Conservation (phyloP, 2,329 filamentous ascomycete species). For the Alternaria gansuensis region DNA sequence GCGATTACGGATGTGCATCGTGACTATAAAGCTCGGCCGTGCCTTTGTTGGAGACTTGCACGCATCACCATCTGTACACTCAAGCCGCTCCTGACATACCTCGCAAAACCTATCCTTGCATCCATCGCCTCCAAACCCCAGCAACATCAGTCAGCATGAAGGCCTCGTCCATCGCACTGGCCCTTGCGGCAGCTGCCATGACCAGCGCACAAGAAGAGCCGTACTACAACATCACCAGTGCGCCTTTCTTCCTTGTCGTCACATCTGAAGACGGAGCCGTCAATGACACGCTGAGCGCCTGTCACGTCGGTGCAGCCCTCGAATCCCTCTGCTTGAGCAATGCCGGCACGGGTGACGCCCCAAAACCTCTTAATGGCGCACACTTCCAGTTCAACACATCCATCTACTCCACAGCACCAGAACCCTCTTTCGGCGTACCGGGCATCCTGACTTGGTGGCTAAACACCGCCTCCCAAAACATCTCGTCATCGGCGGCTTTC, state of each 20-base stretch:
- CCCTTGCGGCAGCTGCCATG: conserved; percentile 37
- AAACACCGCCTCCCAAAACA: conserved; percentile 1
- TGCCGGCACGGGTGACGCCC: conserved; percentile 30
- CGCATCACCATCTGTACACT: conserved; percentile 10
- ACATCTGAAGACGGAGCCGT: conserved; percentile 51
- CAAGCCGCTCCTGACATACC: not conserved
- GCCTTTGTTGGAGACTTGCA: not conserved
- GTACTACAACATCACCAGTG: conserved; percentile 51
- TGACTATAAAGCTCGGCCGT: conserved; percentile 22
- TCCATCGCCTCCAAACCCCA: not conserved
- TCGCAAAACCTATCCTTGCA: conserved; percentile 8
- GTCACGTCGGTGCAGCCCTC: conserved; percentile 60
- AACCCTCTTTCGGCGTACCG: conserved; percentile 26
- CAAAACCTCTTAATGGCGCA: conserved; percentile 27
- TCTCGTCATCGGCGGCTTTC: conserved; percentile 50
- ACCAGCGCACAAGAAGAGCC: conserved; percentile 39
- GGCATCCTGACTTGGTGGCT: conserved; percentile 55
- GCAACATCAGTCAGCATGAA: conserved; percentile 31
- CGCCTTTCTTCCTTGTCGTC: conserved; percentile 57
- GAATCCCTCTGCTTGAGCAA: conserved; percentile 56
- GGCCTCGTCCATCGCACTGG: conserved; percentile 26
- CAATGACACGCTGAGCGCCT: conserved; percentile 55
- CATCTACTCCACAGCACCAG: conserved; percentile 25
- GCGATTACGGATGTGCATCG: conserved; percentile 4
- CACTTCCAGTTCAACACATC: conserved; percentile 51